phyloP scores from a whole-genome alignment of 495 filamentous ascomycete genomes.

The Staphylotrichum longicolle region DNA sequence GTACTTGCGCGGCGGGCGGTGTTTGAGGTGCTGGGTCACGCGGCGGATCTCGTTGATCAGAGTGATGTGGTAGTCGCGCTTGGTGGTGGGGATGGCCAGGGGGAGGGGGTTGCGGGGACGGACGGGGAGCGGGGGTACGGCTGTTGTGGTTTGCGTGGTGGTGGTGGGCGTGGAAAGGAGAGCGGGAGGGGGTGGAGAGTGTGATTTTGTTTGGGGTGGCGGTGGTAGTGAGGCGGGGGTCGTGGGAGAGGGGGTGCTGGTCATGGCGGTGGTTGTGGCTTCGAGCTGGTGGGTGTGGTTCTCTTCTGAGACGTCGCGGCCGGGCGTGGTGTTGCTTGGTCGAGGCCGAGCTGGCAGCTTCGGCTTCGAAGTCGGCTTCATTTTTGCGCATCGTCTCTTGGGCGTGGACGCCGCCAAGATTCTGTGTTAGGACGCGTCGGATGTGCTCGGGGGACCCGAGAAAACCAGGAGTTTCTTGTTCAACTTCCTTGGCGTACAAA shows the following conservation, averaged over 20 bases:
- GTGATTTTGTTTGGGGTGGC: constrained; percentile 10
- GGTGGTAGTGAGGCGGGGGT: too few species aligned
- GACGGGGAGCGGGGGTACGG: constrained; percentile 29
- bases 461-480: constrained; percentile 41
- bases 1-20: constrained; percentile 63
- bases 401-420: constrained; percentile 13
- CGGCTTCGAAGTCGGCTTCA: constrained; percentile 23
- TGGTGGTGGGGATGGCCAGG: constrained; percentile 32
- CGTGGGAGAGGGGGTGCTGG: background rate
- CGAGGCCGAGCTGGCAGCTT: constrained; percentile 10
- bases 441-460: constrained; percentile 38
- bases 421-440: constrained; percentile 4
- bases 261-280: constrained; percentile 21
- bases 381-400: constrained; percentile 14
- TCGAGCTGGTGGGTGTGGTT: constrained; percentile 11
- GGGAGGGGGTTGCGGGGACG: constrained; percentile 22
- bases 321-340: constrained; percentile 6
- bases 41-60: constrained; percentile 66
- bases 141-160: background rate
- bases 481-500: constrained; percentile 35
- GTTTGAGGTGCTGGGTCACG: constrained; percentile 62
- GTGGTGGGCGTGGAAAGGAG: background rate
- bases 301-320: constrained; percentile 26
- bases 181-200: constrained; percentile 6
- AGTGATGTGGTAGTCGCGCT: constrained; percentile 61